A percentile compares a stretch with the other conserved stretches of the same genome.
Conservation (phyloP, 2,329 filamentous ascomycete genomes). For the Boeremia exigua region DNA sequence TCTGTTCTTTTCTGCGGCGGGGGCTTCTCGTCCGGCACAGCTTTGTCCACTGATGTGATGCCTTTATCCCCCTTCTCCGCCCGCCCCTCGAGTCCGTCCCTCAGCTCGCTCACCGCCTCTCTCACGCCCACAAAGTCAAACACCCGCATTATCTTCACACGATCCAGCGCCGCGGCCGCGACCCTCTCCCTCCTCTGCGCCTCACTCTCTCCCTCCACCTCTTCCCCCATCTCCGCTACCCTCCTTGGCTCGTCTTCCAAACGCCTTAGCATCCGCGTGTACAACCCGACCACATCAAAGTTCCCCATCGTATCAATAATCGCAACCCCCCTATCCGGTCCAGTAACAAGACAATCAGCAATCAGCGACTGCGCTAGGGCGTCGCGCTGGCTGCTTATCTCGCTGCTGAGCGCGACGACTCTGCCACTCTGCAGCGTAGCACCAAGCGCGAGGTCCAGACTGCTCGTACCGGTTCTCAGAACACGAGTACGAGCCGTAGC, state of each 20-base stretch:
- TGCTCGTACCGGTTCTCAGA: neutral
- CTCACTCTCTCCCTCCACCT: neutral
- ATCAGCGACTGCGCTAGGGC: constrained; percentile 39
- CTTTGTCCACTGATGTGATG: neutral
- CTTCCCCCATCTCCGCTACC: too few relatives aligned
- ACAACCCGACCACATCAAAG: constrained; percentile 52
- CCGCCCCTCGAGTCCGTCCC: constrained; percentile 40
- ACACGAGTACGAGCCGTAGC: neutral
- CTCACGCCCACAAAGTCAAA: constrained; percentile 58
- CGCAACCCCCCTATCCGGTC: constrained; percentile 40
- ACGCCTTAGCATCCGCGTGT: neutral
- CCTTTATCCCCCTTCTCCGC: constrained; percentile 1
- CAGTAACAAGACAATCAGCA: constrained; percentile 46
- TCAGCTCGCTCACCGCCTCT: constrained; percentile 55
- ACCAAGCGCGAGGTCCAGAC: neutral
- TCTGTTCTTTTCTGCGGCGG: constrained; percentile 25
- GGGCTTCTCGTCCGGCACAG: neutral
- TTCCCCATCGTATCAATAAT: constrained; percentile 56
- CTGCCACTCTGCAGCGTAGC: neutral
- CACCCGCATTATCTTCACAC: constrained; percentile 57
- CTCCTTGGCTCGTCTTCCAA: neutral
- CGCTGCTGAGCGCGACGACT: constrained; percentile 1
- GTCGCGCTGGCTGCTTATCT: neutral
- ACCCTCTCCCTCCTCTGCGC: neutral
- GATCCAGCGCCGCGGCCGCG: constrained; percentile 44